phyloP scores from a whole-genome alignment of 228 moss, liverwort and hornwort species.

The Sphagnum magellanicum region DNA sequence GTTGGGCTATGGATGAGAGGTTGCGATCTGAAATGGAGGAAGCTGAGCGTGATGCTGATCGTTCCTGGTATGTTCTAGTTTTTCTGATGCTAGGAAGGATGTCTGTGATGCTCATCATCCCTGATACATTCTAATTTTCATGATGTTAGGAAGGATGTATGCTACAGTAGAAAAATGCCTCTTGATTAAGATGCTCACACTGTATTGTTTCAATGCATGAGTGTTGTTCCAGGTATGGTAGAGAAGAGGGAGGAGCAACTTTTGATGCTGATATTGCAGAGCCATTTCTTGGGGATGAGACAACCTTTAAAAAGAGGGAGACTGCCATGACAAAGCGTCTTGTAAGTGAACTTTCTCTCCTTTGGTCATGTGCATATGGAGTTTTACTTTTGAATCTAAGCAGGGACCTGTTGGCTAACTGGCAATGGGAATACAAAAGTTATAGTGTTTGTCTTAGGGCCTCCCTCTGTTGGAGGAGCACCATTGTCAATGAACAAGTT shows the following conservation, averaged over 20 bases:
- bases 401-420: too few relatives aligned
- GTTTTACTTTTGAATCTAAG: too few relatives aligned
- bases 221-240: constrained; percentile 64
- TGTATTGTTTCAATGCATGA: too few relatives aligned
- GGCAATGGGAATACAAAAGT: too few relatives aligned
- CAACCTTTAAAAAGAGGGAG: constrained; percentile 94
- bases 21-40: constrained; percentile 82
- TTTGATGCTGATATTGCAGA: constrained; percentile 63
- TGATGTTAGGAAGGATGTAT: too few relatives aligned
- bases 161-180: too few relatives aligned
- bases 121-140: neutral
- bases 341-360: constrained; percentile 23
- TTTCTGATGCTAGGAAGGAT: neutral
- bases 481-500: too few relatives aligned
- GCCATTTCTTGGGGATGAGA: constrained; percentile 83
- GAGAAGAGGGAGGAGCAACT: constrained; percentile 86
- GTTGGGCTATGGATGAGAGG: constrained; percentile 71
- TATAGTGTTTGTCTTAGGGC: too few relatives aligned
- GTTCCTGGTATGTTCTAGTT: constrained; percentile 57
- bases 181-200: too few relatives aligned
- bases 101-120: neutral
- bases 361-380: too few relatives aligned
- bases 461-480: too few relatives aligned
- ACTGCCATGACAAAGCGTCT: constrained; percentile 88
- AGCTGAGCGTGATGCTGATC: constrained; percentile 85